A percentile compares a stretch with the other conserved stretches of the same genome.
Evolutionary conservation across 495 filamentous ascomycete genomes (phyloP).

Genomic region (Podospora pseudoanserina): DNA sequence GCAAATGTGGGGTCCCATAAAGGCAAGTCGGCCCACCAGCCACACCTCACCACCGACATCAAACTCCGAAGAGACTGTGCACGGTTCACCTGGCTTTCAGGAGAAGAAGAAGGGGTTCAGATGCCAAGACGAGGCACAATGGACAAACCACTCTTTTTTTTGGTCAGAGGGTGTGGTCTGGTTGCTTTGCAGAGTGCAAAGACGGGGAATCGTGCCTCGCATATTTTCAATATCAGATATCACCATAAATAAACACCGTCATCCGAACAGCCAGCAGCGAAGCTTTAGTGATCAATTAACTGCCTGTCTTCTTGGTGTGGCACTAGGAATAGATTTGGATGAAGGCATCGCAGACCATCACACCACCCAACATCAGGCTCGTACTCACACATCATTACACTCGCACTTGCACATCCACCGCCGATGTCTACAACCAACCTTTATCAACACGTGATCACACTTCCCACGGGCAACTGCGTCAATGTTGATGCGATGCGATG

Average conservation of each 20-base stretch:
- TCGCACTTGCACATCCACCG: neutral
- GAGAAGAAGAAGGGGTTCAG: neutral
- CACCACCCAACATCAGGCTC: neutral
- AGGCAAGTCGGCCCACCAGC: neutral
- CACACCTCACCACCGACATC: neutral
- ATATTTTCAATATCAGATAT: neutral
- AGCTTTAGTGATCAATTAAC: neutral
- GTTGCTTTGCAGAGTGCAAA: slow-evolving; percentile 1
- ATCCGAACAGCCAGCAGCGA: neutral
- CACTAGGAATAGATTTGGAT: neutral
- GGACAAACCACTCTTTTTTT: neutral
- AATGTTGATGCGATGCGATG: neutral
- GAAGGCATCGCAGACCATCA: neutral
- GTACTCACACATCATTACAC: neutral
- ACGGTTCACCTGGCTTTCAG: neutral
- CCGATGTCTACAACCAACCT: neutral
- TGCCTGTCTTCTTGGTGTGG: neutral
- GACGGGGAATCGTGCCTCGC: neutral
- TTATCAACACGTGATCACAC: neutral
- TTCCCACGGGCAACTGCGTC: neutral
- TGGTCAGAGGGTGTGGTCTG: neutral
- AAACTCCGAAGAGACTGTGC: neutral
- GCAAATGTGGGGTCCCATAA: neutral
- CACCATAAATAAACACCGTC: neutral
- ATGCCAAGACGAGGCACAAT: neutral